These are phyloP conservation scores for Moricandia arvensis DNA, from an alignment of 345 rosid genomes.

Conservation along the genomic window DNA sequence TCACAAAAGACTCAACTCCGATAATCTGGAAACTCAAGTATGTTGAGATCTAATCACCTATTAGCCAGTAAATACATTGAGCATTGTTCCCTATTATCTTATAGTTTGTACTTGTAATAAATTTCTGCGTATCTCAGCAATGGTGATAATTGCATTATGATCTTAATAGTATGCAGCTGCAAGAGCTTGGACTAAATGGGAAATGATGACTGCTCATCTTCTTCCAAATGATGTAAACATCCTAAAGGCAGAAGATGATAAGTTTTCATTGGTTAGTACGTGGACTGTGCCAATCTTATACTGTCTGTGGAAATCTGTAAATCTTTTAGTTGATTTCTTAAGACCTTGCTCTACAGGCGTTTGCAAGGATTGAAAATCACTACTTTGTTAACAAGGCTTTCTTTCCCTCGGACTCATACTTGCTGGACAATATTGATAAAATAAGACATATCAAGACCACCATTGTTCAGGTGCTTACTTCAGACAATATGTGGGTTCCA, in stretches of 20 bases:
- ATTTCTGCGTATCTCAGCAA: background rate
- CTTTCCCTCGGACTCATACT: slow-evolving; percentile 71
- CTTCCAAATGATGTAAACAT: slow-evolving; percentile 70
- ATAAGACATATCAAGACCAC: slow-evolving; percentile 79
- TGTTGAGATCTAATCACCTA: slow-evolving; percentile 29
- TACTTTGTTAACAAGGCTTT: slow-evolving; percentile 87
- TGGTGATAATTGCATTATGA: background rate
- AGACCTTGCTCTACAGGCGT: slow-evolving; percentile 55
- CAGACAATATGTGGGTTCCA: background rate
- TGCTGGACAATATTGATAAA: slow-evolving; percentile 80
- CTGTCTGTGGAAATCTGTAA: background rate
- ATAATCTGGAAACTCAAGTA: slow-evolving; percentile 85
- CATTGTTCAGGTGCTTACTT: slow-evolving; percentile 71
- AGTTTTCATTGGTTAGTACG: slow-evolving; percentile 71
- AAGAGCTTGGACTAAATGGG: slow-evolving; percentile 98
- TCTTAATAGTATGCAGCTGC: slow-evolving; percentile 81
- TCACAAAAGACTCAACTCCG: slow-evolving; percentile 68
- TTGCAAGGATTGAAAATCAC: slow-evolving; percentile 98
- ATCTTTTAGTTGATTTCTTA: background rate
- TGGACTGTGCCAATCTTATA: background rate
- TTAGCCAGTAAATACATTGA: background rate
- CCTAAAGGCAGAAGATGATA: slow-evolving; percentile 85
- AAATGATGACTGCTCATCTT: slow-evolving; percentile 95
- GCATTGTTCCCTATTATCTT: background rate
- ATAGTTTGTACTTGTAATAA: background rate